Conservation (phyloP, 805 yeast genomes). For the Millerozyma acaciae region DNA sequence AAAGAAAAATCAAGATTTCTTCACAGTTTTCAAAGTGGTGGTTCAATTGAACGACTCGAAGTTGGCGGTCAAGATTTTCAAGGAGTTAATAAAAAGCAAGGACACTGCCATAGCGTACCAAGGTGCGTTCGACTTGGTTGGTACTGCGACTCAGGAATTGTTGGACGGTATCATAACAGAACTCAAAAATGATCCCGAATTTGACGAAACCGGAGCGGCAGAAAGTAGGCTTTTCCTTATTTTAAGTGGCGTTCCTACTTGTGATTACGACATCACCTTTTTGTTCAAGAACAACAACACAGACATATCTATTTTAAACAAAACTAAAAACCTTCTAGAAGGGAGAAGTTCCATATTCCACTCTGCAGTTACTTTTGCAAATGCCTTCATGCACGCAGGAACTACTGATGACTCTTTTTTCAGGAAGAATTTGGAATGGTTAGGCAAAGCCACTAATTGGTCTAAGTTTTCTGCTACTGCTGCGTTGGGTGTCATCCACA, state of each 20-base stretch:
- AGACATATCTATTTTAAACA: constrained; percentile 75
- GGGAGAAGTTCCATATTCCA: constrained; percentile 93
- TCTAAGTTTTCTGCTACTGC: constrained; percentile 97
- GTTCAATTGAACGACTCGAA: constrained; percentile 79
- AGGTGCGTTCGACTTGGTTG: constrained; percentile 91
- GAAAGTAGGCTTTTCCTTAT: constrained; percentile 56
- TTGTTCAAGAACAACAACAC: constrained; percentile 82
- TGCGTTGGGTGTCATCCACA: constrained; percentile 94
- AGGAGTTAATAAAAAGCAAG: constrained; percentile 50
- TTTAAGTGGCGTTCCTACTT: constrained; percentile 87
- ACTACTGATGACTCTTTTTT: constrained; percentile 93
- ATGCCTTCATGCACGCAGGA: constrained; percentile 93
- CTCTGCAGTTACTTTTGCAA: constrained; percentile 90
- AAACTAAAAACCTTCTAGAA: constrained; percentile 76
- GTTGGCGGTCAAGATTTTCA: constrained; percentile 67
- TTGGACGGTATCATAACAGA: constrained; percentile 52
- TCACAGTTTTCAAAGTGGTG: constrained; percentile 77
- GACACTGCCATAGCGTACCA: constrained; percentile 71
- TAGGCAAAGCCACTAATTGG: constrained; percentile 98
- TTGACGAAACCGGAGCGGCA: constrained; percentile 19
- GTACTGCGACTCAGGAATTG: constrained; percentile 86
- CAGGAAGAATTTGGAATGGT: constrained; percentile 89
- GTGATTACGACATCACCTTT: constrained; percentile 88
- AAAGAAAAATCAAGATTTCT: constrained; percentile 65
- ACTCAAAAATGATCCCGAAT: constrained; percentile 30